A percentile compares a stretch with the other conserved stretches of the same genome.
Conservation (phyloP, 306 rosid species). For the Dicorynia guianensis region DNA sequence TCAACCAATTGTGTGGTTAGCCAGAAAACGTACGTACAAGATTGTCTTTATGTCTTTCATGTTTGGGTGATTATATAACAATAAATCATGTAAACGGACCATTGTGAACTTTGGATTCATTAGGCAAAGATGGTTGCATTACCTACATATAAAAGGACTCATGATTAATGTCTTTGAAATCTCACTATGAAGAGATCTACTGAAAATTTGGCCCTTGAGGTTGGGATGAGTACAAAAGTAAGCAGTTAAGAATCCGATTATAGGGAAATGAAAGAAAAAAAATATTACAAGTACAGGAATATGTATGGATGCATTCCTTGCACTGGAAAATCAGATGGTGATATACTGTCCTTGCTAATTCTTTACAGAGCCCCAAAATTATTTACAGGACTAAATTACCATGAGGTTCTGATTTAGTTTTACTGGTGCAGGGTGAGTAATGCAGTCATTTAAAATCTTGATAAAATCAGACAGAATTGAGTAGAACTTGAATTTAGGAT, state of each 20-base stretch:
- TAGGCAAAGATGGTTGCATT: not conserved
- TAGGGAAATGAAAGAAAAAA: too few species aligned
- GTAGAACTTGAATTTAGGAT: slow-evolving; percentile 30
- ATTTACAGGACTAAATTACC: not conserved
- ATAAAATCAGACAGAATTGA: not conserved
- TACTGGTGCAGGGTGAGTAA: not conserved
- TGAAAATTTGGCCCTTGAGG: not conserved
- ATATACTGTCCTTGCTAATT: slow-evolving; percentile 4
- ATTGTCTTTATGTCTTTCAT: not conserved
- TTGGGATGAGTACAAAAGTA: not conserved
- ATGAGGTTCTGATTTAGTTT: slow-evolving; percentile 12
- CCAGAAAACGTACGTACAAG: not conserved
- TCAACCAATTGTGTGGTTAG: not conserved
- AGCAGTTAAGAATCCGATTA: slow-evolving; percentile 1
- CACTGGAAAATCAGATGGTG: not conserved
- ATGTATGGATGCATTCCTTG: not conserved
- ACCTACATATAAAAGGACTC: not conserved
- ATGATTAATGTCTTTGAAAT: not conserved
- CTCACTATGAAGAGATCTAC: not conserved
- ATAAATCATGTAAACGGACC: too few species aligned
- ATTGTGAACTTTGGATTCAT: not conserved
- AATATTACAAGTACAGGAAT: too few species aligned
- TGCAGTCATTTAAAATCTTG: not conserved
- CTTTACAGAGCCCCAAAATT: not conserved
- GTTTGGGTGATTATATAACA: too few species aligned